Evolutionary conservation across 2,329 filamentous ascomycete species (phyloP), one percentile per base, ranked within the genome.

Genomic region (Triangularia setosa): DNA sequence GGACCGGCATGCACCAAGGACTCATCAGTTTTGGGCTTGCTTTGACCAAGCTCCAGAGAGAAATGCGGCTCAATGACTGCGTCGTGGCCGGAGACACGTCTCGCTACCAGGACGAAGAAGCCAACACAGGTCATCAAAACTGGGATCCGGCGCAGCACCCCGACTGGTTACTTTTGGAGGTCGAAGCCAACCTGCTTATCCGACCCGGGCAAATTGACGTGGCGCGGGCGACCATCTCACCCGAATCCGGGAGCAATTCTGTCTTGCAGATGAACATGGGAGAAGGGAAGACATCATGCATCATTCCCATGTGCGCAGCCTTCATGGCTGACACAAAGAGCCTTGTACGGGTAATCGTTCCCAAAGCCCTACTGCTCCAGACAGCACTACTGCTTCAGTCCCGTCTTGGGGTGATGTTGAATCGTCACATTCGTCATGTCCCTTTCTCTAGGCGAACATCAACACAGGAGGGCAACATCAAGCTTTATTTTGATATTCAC

Each of bases 231-330:
- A 91, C 85, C 18, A 86, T 88, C 1, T 75, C 75, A 0, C 87
- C 88, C 0, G 62, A 69, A 0, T 84, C 83, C 0, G 75, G 76
- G 0, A 67, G 74, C 0, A 90, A 89, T 65, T 86, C 86, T 0
- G 84, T 90, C 0, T 68, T 89, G 1, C 87, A 90, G 66, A 81
- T 90, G 74, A 86, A 89, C 65, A 90, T 90, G 87, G 87, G 87
- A 0, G 81, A 87, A 75, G 83, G 83, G 76, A 87, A 87, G 73
- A 87, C 84, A 0, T 84, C 82, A 0, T 80, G 79, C 56, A 83
- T 86, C 24, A 79, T 86, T 12, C 84, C 83, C 0, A 84, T 86
- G 81, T 81, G 76, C 0, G 78, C 79, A 0, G 75, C 78, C 0
- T 65, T 78, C 0, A 73, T 86, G 1, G 82, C 83, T 0, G 74